Conservation (phyloP, 352 stramenopile species). For the Elongisporangium senticosum region DNA sequence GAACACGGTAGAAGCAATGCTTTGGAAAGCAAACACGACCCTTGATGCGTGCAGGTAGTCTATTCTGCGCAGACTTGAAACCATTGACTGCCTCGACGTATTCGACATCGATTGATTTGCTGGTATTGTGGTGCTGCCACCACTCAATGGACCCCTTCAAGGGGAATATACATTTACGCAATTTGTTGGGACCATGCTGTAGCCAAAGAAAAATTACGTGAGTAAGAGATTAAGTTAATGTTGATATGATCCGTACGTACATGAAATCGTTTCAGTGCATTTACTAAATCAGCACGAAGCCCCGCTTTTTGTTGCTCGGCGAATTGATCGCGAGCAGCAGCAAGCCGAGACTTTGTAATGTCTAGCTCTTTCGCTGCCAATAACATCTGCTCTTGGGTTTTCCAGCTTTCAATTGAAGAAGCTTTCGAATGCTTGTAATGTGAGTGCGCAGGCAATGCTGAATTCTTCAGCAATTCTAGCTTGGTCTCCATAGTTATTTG, state of each 20-base stretch:
- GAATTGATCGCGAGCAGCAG: constrained; percentile 43
- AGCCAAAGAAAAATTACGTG: constrained; percentile 21
- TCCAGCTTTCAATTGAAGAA: constrained; percentile 53
- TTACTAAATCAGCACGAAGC: constrained; percentile 33
- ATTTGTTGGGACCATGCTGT: constrained; percentile 43
- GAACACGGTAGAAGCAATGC: constrained; percentile 37
- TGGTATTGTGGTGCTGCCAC: constrained; percentile 40
- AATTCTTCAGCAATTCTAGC: constrained; percentile 49
- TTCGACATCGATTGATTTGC: constrained; percentile 30
- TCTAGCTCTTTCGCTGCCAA: constrained; percentile 55
- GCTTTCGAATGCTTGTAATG: constrained; percentile 52
- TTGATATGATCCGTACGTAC: constrained; percentile 4
- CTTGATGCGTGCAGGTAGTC: constrained; percentile 16
- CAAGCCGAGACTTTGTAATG: constrained; percentile 42
- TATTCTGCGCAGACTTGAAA: constrained; percentile 16
- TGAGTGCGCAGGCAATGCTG: constrained; percentile 38
- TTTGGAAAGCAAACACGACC: constrained; percentile 51
- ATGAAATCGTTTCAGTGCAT: constrained; percentile 39
- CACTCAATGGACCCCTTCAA: constrained; percentile 57
- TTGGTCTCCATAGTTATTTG: constrained; percentile 62
- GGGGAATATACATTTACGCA: constrained; percentile 52
- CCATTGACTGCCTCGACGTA: constrained; percentile 12
- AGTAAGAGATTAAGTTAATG: constrained; percentile 15
- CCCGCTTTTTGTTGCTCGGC: constrained; percentile 42
- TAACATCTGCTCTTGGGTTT: constrained; percentile 38